Conservation (phyloP, 108 stramenopile species). For the Cyclostephanos invisitatus region DNA sequence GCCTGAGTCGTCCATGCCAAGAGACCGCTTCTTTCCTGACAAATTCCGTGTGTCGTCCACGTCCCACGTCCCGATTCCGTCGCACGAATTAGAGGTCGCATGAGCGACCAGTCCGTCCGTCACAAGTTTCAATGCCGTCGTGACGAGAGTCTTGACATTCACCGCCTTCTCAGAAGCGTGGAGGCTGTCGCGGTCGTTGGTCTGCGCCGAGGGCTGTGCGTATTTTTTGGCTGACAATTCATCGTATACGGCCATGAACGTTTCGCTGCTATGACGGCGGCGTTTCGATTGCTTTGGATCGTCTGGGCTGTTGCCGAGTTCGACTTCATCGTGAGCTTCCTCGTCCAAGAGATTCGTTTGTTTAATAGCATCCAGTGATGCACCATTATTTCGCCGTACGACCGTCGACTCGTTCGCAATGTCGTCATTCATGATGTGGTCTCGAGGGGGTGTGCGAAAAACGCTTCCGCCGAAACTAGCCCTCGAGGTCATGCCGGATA, state of each 20-base stretch:
- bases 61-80: slow-evolving; percentile 10
- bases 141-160: slow-evolving; percentile 10
- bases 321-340: not conserved
- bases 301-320: not conserved
- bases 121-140: slow-evolving; percentile 12
- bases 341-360: slow-evolving; percentile 3
- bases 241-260: slow-evolving; percentile 2
- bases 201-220: not conserved
- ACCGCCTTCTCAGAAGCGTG: not conserved
- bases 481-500: slow-evolving; percentile 2
- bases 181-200: not conserved
- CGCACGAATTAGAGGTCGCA: not conserved
- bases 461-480: not conserved
- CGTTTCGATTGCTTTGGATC: not conserved
- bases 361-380: slow-evolving; percentile 2
- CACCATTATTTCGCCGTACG: slow-evolving; percentile 7
- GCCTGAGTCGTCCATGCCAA: not conserved
- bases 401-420: slow-evolving; percentile 2
- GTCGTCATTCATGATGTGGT: not conserved
- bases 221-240: not conserved
- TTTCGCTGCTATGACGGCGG: slow-evolving; percentile 3
- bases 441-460: slow-evolving; percentile 12
- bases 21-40: slow-evolving; percentile 7
- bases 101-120: slow-evolving; percentile 7
- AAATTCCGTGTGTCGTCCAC: not conserved